phyloP scores from a whole-genome alignment of 495 filamentous ascomycete genomes.

The Penicillium pulvis region DNA sequence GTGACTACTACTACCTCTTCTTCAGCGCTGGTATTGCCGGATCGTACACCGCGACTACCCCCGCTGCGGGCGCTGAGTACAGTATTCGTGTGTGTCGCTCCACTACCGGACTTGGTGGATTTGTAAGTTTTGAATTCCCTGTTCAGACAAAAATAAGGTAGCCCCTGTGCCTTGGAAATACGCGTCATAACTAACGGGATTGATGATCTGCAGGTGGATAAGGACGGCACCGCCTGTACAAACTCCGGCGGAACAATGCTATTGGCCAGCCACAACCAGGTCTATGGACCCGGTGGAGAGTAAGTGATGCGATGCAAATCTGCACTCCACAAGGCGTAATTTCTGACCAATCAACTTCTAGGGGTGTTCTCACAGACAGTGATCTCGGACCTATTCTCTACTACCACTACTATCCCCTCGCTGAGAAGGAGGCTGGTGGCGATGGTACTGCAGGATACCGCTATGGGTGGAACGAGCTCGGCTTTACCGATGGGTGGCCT shows the following conservation, averaged over 20 bases:
- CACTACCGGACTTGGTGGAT: constrained; percentile 51
- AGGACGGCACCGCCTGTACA: constrained; percentile 55
- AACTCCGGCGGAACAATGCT: constrained; percentile 64
- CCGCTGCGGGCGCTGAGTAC: constrained; percentile 64
- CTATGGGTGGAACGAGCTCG: constrained; percentile 66
- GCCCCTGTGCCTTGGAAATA: not conserved
- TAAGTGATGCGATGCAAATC: constrained; percentile 17
- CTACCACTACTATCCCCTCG: constrained; percentile 61
- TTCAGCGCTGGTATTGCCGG: constrained; percentile 66
- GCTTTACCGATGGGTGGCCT: constrained; percentile 64
- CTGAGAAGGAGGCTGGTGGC: constrained; percentile 57
- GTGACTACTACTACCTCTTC: constrained; percentile 66
- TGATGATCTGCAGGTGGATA: constrained; percentile 49
- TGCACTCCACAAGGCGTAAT: constrained; percentile 1
- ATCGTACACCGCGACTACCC: constrained; percentile 49
- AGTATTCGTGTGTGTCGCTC: constrained; percentile 66
- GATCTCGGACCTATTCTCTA: constrained; percentile 60
- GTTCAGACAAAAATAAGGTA: not conserved
- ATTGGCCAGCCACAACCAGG: constrained; percentile 59
- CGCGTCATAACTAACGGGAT: not conserved
- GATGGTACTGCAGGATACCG: constrained; percentile 53
- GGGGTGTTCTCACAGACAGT: constrained; percentile 49
- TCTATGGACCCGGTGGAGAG: constrained; percentile 75
- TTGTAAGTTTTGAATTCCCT: constrained; percentile 41
- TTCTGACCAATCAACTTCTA: constrained; percentile 15